Evolutionary conservation across 495 filamentous ascomycete species (phyloP), one percentile per base, ranked within the genome.

Genomic region (Trichoderma reesei): DNA sequence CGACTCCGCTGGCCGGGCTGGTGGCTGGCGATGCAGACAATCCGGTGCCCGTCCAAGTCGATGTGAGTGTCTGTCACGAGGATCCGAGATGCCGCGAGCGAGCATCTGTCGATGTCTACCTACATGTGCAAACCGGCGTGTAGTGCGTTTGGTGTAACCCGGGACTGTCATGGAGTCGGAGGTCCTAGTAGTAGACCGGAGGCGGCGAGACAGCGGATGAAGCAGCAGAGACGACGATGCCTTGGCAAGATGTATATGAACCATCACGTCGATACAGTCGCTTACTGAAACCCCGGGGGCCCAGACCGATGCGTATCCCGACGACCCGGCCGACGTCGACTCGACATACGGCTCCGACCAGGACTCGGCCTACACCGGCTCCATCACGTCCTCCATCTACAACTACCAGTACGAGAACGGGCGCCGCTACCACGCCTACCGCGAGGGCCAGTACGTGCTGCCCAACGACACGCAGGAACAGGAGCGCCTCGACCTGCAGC

Each of bases 401-500:
- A 63, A 68, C 33, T 71, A 73, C 64, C 68, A 72, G 66, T 72
- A 63, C 59, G 51, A 64, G 31, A 54, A 64, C 44, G 62, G 62
- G 6, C 62, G 62, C 14, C 44, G 62, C 33, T 64, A 64, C 37
- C 62, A 64, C 62, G 44, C 62, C 2, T 64, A 64, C 62, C 31
- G 51, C 13, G 31, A 44, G 44, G 62, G 62, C 18, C 41, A 54
- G 62, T 64, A 64, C 62, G 51, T 56, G 18, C 70, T 82, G 51
- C 79, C 79, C 13, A 78, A 78, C 59, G 77, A 79, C 59, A 74
- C 65, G 41, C 71, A 69, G 62, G 82, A 86, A 67, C 79, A 83
- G 70, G 82, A 86, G 67, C 82, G 83, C 37, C 72, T 86, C 14
- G 85, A 86, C 65, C 68, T 86, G 60, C 66, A 77, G 31, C 85